A percentile compares a stretch with the other conserved stretches of the same genome.
These are phyloP conservation scores for Pestalotiopsis sp. DNA, from an alignment of 2,329 filamentous ascomycete species.

Conservation along the genomic window DNA sequence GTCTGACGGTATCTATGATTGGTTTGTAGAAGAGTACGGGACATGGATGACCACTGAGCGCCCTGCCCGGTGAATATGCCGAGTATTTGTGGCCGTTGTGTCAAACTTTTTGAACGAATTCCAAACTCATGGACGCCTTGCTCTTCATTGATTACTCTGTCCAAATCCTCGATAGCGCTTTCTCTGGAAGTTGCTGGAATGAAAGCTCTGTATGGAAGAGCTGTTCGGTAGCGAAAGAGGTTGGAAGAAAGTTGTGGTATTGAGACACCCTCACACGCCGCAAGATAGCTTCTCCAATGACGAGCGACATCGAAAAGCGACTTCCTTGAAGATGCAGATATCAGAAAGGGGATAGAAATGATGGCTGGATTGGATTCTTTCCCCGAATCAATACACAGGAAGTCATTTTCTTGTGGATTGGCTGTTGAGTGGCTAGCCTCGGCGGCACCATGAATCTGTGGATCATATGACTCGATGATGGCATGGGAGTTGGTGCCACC, in stretches of 20 bases:
- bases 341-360: conserved; percentile 31
- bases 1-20: conserved; percentile 31
- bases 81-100: conserved; percentile 25
- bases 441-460: conserved; percentile 28
- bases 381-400: neutral
- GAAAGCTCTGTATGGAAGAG: conserved; percentile 30
- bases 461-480: conserved; percentile 40
- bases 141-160: conserved; percentile 21
- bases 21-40: conserved; percentile 25
- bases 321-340: conserved; percentile 37
- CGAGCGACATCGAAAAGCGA: conserved; percentile 29
- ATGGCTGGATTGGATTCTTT: neutral
- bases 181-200: conserved; percentile 24
- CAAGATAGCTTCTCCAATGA: conserved; percentile 30
- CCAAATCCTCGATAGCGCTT: conserved; percentile 24
- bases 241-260: conserved; percentile 32
- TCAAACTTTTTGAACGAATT: conserved; percentile 20
- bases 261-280: conserved; percentile 4
- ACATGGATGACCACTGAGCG: conserved; percentile 37
- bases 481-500: conserved; percentile 45
- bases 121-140: conserved; percentile 14
- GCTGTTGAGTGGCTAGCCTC: no score
- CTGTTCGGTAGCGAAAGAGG: conserved; percentile 29
- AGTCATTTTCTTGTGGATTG: neutral
- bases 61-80: conserved; percentile 37